Percentiles rank a stretch among this genome's conserved stretches.
Evolutionary conservation across 2,329 filamentous ascomycete species (phyloP).

Genomic region (Dactylellina haptotyla): DNA sequence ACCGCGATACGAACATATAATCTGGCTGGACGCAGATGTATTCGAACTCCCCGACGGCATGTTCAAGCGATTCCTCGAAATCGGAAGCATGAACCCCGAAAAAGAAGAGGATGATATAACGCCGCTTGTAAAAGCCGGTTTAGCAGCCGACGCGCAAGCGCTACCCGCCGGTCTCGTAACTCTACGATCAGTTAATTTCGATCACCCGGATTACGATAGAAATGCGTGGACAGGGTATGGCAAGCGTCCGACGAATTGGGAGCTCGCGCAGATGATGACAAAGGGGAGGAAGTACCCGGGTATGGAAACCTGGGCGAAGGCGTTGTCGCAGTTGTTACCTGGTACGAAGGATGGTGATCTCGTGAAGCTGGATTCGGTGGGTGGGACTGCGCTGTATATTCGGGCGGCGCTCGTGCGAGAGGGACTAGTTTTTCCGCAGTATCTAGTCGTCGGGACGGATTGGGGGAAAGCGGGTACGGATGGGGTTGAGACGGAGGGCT

Average conservation of each 20-base stretch:
- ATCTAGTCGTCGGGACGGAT: conserved; percentile 60
- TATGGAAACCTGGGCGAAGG: conserved; percentile 45
- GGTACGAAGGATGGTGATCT: conserved; percentile 59
- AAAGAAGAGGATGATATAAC: conserved; percentile 54
- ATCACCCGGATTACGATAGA: conserved; percentile 60
- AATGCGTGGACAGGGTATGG: conserved; percentile 60
- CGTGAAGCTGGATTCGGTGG: conserved; percentile 60
- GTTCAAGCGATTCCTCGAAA: conserved; percentile 59
- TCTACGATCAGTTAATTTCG: conserved; percentile 53
- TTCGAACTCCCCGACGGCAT: conserved; percentile 59
- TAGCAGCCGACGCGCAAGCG: not conserved
- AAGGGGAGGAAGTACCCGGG: conserved; percentile 55
- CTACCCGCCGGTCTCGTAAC: conserved; percentile 59
- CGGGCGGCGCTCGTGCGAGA: conserved; percentile 59
- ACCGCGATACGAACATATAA: conserved; percentile 56
- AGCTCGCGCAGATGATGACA: conserved; percentile 55
- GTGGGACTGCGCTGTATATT: conserved; percentile 61
- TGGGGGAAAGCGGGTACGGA: conserved; percentile 60
- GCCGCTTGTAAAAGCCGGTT: conserved; percentile 10
- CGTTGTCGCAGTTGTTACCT: conserved; percentile 44
- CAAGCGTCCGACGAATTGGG: conserved; percentile 47
- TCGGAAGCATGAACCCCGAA: conserved; percentile 56
- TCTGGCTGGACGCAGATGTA: conserved; percentile 61
- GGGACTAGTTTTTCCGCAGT: conserved; percentile 60
- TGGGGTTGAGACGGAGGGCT: conserved; percentile 61